Percentiles rank a stretch among this genome's conserved stretches.
phyloP scores from a whole-genome alignment of 2,329 filamentous ascomycete species.

The Colletotrichum simmondsii region DNA sequence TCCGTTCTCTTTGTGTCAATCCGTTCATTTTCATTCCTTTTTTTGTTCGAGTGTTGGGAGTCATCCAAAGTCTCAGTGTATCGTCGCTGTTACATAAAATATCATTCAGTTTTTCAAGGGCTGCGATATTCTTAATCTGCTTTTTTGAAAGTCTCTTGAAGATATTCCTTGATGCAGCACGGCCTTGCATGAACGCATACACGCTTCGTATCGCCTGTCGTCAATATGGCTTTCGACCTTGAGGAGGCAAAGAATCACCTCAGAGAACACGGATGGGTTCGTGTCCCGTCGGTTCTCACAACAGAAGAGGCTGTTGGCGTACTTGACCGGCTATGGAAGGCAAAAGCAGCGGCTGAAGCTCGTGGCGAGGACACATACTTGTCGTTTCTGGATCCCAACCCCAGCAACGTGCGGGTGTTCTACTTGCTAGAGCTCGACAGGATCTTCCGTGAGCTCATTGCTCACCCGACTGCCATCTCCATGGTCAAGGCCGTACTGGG shows the following conservation, averaged over 20 bases:
- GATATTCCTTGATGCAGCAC: neutral
- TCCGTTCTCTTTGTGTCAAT: neutral
- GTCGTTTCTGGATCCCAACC: neutral
- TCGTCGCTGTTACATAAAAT: neutral
- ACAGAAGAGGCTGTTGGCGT: neutral
- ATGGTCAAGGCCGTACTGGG: neutral
- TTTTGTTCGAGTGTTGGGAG: neutral
- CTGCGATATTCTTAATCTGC: neutral
- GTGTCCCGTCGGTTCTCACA: neutral
- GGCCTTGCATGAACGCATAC: neutral
- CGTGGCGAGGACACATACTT: neutral
- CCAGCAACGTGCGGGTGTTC: neutral
- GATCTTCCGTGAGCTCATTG: neutral
- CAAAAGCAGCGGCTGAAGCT: neutral
- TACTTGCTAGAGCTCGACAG: neutral
- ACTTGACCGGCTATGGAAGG: neutral
- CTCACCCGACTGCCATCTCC: neutral
- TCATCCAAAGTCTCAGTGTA: accelerated
- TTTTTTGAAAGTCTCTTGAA: neutral
- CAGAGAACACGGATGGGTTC: neutral
- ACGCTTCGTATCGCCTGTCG: neutral
- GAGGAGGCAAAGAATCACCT: neutral
- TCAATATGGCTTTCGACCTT: neutral
- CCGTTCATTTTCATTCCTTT: neutral
- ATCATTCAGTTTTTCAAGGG: neutral